Percentiles rank a stretch among this genome's conserved stretches.
These are phyloP conservation scores for Metschnikowia cubensis DNA, from an alignment of 805 yeast species.

Conservation along the genomic window DNA sequence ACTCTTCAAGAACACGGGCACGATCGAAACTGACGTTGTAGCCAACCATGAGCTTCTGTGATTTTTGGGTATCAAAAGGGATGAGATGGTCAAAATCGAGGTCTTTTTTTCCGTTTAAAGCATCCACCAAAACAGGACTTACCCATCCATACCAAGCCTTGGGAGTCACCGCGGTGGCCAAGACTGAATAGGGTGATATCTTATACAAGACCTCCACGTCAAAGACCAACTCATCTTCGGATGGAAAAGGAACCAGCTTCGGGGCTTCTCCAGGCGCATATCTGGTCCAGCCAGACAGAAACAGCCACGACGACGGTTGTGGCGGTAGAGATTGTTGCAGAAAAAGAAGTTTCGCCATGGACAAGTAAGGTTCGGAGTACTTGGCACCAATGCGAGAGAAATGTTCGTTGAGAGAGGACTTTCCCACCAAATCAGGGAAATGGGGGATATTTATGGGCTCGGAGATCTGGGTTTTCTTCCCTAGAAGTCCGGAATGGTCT, in stretches of 20 bases:
- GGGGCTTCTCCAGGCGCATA: constrained; percentile 59
- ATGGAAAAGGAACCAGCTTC: constrained; percentile 58
- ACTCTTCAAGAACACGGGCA: constrained; percentile 81
- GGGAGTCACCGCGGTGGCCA: constrained; percentile 75
- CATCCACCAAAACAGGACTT: constrained; percentile 65
- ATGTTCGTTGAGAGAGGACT: constrained; percentile 72
- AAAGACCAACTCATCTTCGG: constrained; percentile 69
- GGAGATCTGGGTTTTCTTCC: constrained; percentile 62
- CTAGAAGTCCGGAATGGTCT: constrained; percentile 59
- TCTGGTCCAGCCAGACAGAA: constrained; percentile 75
- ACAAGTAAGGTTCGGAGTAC: constrained; percentile 57
- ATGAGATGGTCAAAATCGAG: constrained; percentile 59
- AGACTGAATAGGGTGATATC: constrained; percentile 63
- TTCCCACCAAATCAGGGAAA: constrained; percentile 73
- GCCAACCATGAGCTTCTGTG: constrained; percentile 69
- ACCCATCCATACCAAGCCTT: constrained; percentile 95
- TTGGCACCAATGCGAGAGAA: constrained; percentile 65
- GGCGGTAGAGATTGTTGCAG: constrained; percentile 33
- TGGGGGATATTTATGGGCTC: constrained; percentile 54
- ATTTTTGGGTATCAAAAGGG: constrained; percentile 56
- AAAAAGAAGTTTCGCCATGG: constrained; percentile 45
- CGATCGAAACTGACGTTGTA: constrained; percentile 91
- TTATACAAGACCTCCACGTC: constrained; percentile 89
- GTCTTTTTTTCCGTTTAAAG: constrained; percentile 22
- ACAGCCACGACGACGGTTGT: constrained; percentile 51